These are phyloP conservation scores for Emericellopsis terricola DNA, from an alignment of 495 filamentous ascomycete genomes.

Conservation along the genomic window DNA sequence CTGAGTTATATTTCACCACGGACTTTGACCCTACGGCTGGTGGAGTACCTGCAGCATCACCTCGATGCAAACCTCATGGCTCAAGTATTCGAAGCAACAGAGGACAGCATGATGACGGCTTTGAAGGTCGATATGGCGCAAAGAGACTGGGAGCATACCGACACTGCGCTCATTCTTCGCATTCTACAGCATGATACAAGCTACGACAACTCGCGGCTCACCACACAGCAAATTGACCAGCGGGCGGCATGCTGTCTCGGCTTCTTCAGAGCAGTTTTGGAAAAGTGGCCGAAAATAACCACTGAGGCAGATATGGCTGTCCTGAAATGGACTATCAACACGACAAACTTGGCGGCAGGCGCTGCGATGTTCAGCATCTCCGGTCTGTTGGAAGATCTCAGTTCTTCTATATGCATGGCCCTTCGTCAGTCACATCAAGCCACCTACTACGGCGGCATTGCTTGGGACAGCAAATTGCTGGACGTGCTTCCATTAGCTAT, in stretches of 20 bases:
- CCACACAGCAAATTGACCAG: no score
- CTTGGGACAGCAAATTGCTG: slow-evolving; percentile 24
- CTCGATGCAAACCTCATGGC: no score
- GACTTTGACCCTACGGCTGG: slow-evolving; percentile 40
- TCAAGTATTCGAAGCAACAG: no score
- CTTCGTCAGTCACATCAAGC: slow-evolving; percentile 26
- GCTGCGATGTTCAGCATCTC: slow-evolving; percentile 46
- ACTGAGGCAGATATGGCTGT: slow-evolving; percentile 20
- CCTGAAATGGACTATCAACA: slow-evolving; percentile 64
- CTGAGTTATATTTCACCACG: slow-evolving; percentile 40
- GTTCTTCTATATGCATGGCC: slow-evolving; percentile 18
- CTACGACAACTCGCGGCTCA: no score
- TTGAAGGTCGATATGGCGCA: no score
- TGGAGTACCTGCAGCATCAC: no score
- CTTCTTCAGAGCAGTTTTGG: slow-evolving; percentile 15
- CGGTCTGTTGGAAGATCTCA: slow-evolving; percentile 36
- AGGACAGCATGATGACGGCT: no score
- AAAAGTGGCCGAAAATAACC: slow-evolving; percentile 11
- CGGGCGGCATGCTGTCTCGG: slow-evolving; percentile 21
- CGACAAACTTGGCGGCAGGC: slow-evolving; percentile 62
- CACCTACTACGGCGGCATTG: slow-evolving; percentile 15
- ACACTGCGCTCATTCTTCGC: slow-evolving; percentile 13
- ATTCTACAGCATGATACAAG: slow-evolving; percentile 27
- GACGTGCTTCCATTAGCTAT: slow-evolving; percentile 64
- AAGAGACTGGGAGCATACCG: background rate